A percentile compares a stretch with the other conserved stretches of the same genome.
These are phyloP conservation scores for Isabelozyma rhagii DNA, from an alignment of 805 yeast genomes.

Conservation along the genomic window DNA sequence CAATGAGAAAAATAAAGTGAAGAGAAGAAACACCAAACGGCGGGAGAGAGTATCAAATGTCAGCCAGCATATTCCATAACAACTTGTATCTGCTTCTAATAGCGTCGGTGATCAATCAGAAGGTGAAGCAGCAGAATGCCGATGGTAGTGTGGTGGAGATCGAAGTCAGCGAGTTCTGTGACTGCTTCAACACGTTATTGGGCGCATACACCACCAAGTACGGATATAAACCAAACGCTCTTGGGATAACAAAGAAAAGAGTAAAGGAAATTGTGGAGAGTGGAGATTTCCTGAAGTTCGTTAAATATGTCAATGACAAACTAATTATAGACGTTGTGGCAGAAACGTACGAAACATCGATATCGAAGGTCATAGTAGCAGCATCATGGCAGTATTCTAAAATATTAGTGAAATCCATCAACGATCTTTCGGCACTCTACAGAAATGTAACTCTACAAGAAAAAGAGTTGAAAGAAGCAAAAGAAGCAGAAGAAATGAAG, in stretches of 20 bases:
- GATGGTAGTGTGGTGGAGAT: constrained; percentile 5
- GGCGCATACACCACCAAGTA: constrained; percentile 7
- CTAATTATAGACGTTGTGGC: not conserved
- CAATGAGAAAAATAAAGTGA: no score
- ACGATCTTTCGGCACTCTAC: constrained; percentile 10
- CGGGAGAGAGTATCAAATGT: not conserved
- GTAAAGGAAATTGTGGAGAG: constrained; percentile 8
- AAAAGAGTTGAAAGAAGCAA: not conserved
- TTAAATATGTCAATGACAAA: not conserved
- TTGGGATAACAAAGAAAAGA: constrained; percentile 4
- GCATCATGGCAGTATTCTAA: constrained; percentile 11
- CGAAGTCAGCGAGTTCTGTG: constrained; percentile 6
- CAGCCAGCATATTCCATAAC: not conserved
- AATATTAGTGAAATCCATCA: constrained; percentile 17
- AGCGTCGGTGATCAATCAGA: constrained; percentile 12
- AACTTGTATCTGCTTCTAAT: constrained; percentile 9
- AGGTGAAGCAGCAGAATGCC: constrained; percentile 3
- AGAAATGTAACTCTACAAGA: not conserved
- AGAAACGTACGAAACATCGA: not conserved
- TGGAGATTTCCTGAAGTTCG: constrained; percentile 16
- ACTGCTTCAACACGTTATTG: constrained; percentile 5
- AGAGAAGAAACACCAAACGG: not conserved
- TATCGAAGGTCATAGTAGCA: not conserved
- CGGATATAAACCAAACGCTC: constrained; percentile 3
- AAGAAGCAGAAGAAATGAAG: not conserved